Base-by-base conservation (phyloP, 495 filamentous ascomycete species). In the Acidomyces sp. region DNA sequence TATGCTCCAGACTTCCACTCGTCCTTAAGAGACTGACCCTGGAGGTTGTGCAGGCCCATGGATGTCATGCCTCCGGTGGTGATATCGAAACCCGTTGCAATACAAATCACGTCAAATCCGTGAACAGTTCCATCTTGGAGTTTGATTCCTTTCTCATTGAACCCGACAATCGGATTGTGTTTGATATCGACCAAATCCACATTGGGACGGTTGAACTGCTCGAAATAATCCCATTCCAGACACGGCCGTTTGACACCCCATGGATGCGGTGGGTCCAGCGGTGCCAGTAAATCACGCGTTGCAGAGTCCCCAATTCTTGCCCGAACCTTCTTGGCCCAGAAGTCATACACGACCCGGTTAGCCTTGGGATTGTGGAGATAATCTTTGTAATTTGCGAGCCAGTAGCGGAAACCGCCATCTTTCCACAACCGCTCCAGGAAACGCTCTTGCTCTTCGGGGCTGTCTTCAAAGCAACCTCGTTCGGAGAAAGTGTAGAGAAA, bases 201-300 rank as follows among this genome's bases (percentile, higher is more conserved):
- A 42, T 67, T 70, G 0, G 60, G 55, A 9, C 56, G 52, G 43
- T 76, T 71, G 57, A 77, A 71, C 23, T 65, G 59, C 43, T 80
- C 74, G 43, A 66, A 77, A 55, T 70, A 78, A 32, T 65, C 53
- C 13, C 57, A 42, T 42, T 77, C 71, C 4, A 78, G 60, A 11
- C 60, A 68, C 0, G 69, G 66, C 0, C 74, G 62, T 48, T 75
- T 78, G 3, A 62, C 54, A 10, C 74, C 75, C 28, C 67, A 75
- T 0, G 59, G 51, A 44, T 77, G 67, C 0, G 67, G 72, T 24
- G 62, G 61, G 36, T 74, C 55, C 7, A 60, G 25, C 0, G 73
- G 74, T 0, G 69, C 71, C 11, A 79, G 56, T 7, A 74, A 37
- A 15, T 75, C 68, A 12, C 60, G 47, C 19, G 59, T 61, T 6